Evolutionary conservation across 2,329 filamentous ascomycete species (phyloP), one percentile per base, ranked within the genome.

Genomic region (Grosmannia huntii): DNA sequence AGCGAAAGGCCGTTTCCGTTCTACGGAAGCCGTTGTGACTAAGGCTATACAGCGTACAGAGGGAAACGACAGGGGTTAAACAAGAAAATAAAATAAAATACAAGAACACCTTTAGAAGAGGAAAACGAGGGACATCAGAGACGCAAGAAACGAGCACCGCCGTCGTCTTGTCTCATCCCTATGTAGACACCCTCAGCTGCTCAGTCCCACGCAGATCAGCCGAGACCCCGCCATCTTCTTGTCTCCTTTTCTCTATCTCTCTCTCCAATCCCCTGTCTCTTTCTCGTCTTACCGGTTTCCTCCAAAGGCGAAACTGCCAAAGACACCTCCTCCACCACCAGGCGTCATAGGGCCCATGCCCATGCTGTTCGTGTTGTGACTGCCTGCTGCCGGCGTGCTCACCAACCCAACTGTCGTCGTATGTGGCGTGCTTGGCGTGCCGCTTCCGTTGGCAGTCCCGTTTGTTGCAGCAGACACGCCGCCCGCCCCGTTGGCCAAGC

Each of bases 341-440:
- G 89, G 89, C 9, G 89, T 94, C 79, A 90, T 84, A 41, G 86
- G 81, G 3, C 85, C 86, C 69, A 86, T 82, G 56, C 78, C 71
- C 67, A 77, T 72, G 56, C 75, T 80, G 66, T 78, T 85, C 63
- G 75, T 81, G 70, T 83, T 79, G 63, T 81, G 71, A 61, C 69
- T 76, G 60, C 68, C 85, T 14, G 88, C 92, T 67, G 86, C 89
- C 1, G 90, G 86, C 16, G 83, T 85, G 68, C 77, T 82, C 16
- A 80, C 68, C 16, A 70, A 64, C 0, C 65, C 67, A 46, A 63
- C 67, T 80, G 9, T 78, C 74, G 60, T 80, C 77, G 86, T 89
- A 68, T 83, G 87, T 0, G 87, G 84, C 44, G 78, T 80, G 65
- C 75, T 79, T 28, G 77, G 83, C 19, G 76, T 64, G 58, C 62